Evolutionary conservation across 2,329 filamentous ascomycete species (phyloP).

Genomic region (Pseudogymnoascus sp.): DNA sequence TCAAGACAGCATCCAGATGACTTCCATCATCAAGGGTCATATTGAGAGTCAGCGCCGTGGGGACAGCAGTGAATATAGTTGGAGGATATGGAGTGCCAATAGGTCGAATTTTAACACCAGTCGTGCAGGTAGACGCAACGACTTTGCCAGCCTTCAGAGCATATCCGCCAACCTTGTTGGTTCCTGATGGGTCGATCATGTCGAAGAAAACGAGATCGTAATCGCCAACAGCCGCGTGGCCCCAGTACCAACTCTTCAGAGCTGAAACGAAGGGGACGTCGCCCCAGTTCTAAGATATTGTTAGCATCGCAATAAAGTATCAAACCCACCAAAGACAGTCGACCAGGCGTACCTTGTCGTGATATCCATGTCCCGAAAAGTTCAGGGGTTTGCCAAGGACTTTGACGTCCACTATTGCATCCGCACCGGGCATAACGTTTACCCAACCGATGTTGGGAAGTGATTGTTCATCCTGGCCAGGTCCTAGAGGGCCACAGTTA

Average conservation of each 20-base stretch:
- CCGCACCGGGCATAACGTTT: neutral
- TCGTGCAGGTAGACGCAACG: neutral
- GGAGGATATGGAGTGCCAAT: conserved; percentile 1
- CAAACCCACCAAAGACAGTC: neutral
- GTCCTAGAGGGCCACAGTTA: too few relatives aligned
- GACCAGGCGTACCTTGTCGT: neutral
- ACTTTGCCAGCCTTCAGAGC: neutral
- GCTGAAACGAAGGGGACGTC: too few relatives aligned
- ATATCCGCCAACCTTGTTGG: neutral
- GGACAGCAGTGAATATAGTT: neutral
- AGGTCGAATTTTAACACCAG: neutral
- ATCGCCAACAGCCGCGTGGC: neutral
- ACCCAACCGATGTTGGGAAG: conserved; percentile 14
- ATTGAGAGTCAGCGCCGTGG: neutral
- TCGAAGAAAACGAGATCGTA: conserved; percentile 6
- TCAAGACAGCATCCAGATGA: neutral
- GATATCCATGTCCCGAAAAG: neutral
- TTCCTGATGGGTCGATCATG: neutral
- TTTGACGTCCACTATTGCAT: neutral
- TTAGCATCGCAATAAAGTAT: neutral
- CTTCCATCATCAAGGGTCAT: conserved; percentile 10
- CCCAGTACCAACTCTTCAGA: conserved; percentile 1
- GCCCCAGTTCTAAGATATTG: neutral
- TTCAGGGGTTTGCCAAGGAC: neutral
- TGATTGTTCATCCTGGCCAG: too few relatives aligned